Evolutionary conservation across 1,139 yeast genomes (phyloP).

Genomic region (Wickerhamomyces sp.): DNA sequence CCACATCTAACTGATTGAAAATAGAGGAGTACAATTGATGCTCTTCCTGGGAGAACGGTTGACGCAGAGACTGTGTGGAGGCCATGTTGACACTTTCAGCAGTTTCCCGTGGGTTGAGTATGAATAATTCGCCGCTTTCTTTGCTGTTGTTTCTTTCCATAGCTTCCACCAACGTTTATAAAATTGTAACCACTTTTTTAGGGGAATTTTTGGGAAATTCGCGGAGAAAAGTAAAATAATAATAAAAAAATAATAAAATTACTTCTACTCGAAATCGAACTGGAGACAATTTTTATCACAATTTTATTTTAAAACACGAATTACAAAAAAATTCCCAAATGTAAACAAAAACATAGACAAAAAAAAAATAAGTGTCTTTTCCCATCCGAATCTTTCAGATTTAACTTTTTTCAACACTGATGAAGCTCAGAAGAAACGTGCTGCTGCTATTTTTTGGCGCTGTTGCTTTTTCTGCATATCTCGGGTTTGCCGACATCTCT

Average conservation of each 20-base stretch:
- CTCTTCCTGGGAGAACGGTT: slow-evolving; percentile 72
- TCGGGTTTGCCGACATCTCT: slow-evolving; percentile 44
- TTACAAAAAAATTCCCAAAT: neutral
- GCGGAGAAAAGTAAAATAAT: neutral
- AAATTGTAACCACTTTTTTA: neutral
- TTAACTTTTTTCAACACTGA: neutral
- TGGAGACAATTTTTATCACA: neutral
- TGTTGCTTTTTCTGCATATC: slow-evolving; percentile 27
- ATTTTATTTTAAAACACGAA: too few relatives aligned
- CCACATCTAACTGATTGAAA: slow-evolving; percentile 77
- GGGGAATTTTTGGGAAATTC: neutral
- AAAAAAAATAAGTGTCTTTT: neutral
- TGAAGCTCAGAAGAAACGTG: slow-evolving; percentile 21
- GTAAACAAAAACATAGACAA: neutral
- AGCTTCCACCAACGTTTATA: too few relatives aligned
- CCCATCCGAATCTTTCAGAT: neutral
- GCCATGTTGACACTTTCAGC: slow-evolving; percentile 9
- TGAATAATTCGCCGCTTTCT: too few relatives aligned
- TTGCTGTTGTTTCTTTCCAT: slow-evolving; percentile 9
- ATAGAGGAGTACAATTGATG: slow-evolving; percentile 66
- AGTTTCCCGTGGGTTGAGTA: neutral
- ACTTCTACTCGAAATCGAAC: neutral
- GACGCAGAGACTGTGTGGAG: slow-evolving; percentile 21
- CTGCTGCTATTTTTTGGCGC: slow-evolving; percentile 22
- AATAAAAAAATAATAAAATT: neutral